Evolutionary conservation across 2,329 filamentous ascomycete genomes (phyloP).

Genomic region (Boeremia exigua): DNA sequence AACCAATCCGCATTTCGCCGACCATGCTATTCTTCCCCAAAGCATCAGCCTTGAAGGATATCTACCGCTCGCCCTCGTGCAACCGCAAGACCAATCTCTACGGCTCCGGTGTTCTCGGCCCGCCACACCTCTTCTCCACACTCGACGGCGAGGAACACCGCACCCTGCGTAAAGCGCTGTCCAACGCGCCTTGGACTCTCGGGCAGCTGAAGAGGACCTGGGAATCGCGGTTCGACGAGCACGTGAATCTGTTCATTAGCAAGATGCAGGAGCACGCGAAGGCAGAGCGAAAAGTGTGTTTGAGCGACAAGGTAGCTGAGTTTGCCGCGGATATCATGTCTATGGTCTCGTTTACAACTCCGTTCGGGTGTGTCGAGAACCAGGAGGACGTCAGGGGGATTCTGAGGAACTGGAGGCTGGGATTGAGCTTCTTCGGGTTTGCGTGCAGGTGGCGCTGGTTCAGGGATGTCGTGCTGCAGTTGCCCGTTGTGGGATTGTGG

Average conservation of each 20-base stretch:
- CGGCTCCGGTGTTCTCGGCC: constrained; percentile 45
- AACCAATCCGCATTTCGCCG: constrained; percentile 49
- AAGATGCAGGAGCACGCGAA: constrained; percentile 41
- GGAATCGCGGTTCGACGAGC: constrained; percentile 48
- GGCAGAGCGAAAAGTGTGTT: constrained; percentile 30
- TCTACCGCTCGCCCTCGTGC: constrained; percentile 49
- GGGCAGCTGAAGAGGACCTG: constrained; percentile 50
- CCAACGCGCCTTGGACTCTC: constrained; percentile 48
- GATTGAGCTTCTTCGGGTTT: constrained; percentile 49
- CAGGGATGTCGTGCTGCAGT: constrained; percentile 40
- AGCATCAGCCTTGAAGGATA: constrained; percentile 46
- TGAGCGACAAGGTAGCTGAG: constrained; percentile 49
- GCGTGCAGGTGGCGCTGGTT: constrained; percentile 45
- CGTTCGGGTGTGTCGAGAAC: constrained; percentile 50
- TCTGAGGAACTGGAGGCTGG: constrained; percentile 47
- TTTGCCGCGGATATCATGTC: constrained; percentile 53
- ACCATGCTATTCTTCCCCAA: constrained; percentile 48
- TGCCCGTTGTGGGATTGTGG: constrained; percentile 30
- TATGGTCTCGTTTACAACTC: constrained; percentile 46
- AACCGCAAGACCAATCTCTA: constrained; percentile 48
- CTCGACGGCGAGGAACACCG: constrained; percentile 45
- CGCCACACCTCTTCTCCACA: constrained; percentile 44
- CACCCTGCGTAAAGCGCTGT: constrained; percentile 46
- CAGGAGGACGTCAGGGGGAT: constrained; percentile 49
- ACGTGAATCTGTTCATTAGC: constrained; percentile 41